These are phyloP conservation scores for Tylopilus intermedius DNA, from an alignment of 768 basidiomycete species.

Conservation along the genomic window DNA sequence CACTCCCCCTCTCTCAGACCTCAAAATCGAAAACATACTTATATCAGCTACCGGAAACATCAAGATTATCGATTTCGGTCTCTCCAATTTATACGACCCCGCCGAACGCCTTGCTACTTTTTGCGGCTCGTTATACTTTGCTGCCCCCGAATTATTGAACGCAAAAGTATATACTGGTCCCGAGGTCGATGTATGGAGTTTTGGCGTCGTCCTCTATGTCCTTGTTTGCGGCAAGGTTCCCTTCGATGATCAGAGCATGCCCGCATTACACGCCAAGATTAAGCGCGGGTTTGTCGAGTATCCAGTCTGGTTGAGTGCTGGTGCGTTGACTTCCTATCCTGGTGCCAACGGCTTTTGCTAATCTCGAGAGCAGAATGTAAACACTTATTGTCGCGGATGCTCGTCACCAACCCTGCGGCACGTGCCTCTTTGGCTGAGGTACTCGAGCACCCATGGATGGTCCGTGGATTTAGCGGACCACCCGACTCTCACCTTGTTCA, in stretches of 20 bases:
- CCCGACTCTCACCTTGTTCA: conserved; percentile 83
- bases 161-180: conserved; percentile 96
- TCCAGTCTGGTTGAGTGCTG: conserved; percentile 91
- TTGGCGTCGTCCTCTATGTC: conserved; percentile 96
- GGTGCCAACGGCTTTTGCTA: conserved; percentile 4
- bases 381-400: conserved; percentile 87
- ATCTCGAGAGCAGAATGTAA: conserved; percentile 74
- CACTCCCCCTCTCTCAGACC: conserved; percentile 42
- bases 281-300: conserved; percentile 97
- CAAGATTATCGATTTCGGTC: conserved; percentile 99
- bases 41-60: conserved; percentile 98
- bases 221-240: conserved; percentile 98
- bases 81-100: conserved; percentile 94
- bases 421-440: conserved; percentile 85
- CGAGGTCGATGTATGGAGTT: conserved; percentile 98
- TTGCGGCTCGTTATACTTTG: conserved; percentile 97
- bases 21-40: conserved; percentile 99
- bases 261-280: conserved; percentile 97
- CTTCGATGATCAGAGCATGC: conserved; percentile 99
- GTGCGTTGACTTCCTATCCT: conserved; percentile 41
- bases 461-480: conserved; percentile 75
- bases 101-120: conserved; percentile 81
- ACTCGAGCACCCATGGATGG: conserved; percentile 88
- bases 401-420: conserved; percentile 85
- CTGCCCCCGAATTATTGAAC: conserved; percentile 94